Evolutionary conservation across 2,329 filamentous ascomycete genomes (phyloP).

Genomic region (Tolypocladium album): DNA sequence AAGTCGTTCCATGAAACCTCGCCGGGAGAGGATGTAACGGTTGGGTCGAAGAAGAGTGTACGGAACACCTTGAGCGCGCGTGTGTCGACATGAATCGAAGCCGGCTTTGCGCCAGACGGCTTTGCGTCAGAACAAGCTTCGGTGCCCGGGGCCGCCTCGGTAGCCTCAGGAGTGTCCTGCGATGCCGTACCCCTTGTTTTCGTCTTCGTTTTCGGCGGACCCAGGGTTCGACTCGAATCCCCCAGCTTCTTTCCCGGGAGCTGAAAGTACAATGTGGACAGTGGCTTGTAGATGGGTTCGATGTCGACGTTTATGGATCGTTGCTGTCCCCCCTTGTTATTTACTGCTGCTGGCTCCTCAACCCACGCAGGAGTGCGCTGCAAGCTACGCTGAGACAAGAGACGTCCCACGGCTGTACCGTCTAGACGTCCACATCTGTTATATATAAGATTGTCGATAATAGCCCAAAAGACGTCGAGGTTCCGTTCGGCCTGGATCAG

Average conservation of each 20-base stretch:
- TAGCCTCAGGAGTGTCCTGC: too few species aligned
- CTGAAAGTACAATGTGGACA: too few species aligned
- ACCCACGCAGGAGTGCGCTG: constrained; percentile 39
- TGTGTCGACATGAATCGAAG: constrained; percentile 12
- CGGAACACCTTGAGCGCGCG: constrained; percentile 24
- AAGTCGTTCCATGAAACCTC: constrained; percentile 45
- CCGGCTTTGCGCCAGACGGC: too few species aligned
- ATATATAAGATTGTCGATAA: not conserved
- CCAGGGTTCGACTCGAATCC: too few species aligned
- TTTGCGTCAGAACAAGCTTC: too few species aligned
- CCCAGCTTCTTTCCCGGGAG: too few species aligned
- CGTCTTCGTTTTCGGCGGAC: too few species aligned
- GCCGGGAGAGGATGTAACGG: constrained; percentile 24
- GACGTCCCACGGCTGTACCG: not conserved
- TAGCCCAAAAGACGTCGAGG: constrained; percentile 3
- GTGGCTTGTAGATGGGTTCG: too few species aligned
- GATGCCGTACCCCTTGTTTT: too few species aligned
- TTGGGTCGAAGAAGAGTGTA: constrained; percentile 29
- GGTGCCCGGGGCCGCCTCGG: too few species aligned
- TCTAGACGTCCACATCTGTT: constrained; percentile 1
- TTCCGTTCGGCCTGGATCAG: not conserved
- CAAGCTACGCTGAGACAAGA: constrained; percentile 24
- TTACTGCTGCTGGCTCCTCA: constrained; percentile 21
- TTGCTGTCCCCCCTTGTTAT: too few species aligned
- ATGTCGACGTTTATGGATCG: too few species aligned